Base-by-base conservation (phyloP, 306 rosid species). In the Vicia faba region DNA sequence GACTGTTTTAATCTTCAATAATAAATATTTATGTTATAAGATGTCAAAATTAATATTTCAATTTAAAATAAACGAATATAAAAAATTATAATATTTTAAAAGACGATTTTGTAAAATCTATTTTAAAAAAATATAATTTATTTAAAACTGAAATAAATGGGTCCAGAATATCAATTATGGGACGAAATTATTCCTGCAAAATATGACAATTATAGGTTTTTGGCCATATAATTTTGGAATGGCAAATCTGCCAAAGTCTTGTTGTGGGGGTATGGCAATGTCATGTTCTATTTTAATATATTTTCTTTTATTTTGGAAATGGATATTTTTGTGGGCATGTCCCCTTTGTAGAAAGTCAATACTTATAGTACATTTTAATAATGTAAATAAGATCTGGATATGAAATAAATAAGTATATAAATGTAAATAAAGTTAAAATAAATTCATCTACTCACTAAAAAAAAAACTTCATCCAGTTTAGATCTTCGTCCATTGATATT, bases 191-290 rank as follows among this genome's bases (percentile, higher is more conserved):
- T 41, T 58, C 70, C 65, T 41, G 0, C 45, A 31, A 71, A 58
- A 43, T 39, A 59, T 15, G 69, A 66, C 77, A 77, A 78, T 23
- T 20, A 7, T 20, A n/a, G 54, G 43, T 44, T 69, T 33, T 69
- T 53, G 41, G 7, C 8, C 64, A 33, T 25, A 63, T 43, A 43
- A 20, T 50, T 19, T 9, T 50, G 29, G n/a, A 19, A 50, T 10
- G 57, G 13, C 5, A 11, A 25, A 54, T 54, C 36, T 54, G 60
- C 15, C 15, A 23, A 20, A 23, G 35, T 5, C 26, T 7, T 29
- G 35, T 23, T n/a, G n/a, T 14, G 9, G 29, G n/a, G 26, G 57
- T 50, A 15, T 53, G 59, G 35, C 35, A 53, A 23, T 5, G 9
- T 54, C 60, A 23, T 54, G 36, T 25, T 16, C 26, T 5, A 5